Base-by-base conservation (phyloP, 176 grass and related monocot species). In the Ananas comosus region DNA sequence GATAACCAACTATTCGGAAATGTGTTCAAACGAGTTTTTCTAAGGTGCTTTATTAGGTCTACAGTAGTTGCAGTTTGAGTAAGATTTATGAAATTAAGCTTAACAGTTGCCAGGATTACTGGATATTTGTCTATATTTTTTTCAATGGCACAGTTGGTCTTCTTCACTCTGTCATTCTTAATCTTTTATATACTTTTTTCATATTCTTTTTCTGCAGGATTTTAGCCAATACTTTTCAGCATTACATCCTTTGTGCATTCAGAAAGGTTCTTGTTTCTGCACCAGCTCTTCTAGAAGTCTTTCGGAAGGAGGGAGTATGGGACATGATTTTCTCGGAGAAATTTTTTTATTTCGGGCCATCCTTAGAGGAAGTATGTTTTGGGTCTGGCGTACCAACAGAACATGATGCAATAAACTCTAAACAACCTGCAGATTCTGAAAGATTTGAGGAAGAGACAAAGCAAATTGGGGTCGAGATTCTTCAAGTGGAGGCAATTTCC, bases 401-500 rank as follows among this genome's bases (percentile, higher is more conserved):
- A 78, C 75, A 64, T 78, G 73, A 53, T 76, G 58, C 70, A 23
- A 76, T 22, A 33, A 72, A 54, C 42, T 67, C 63, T 59, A 71
- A 4, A 64, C 42, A 66, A 54, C 33, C 70, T 65, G 71, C 65
- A 64, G 59, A 10, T 72, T 61, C 68, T 64, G 33, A 83, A 70
- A 83, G 61, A 9, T 69, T 42, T 14, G 25, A 18, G 21, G 53
- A 69, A 69, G 16, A 63, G 17, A 47, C 53, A 68, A 77, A 80
- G 69, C 52, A 67, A 64, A 61, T 50, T 25, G 71, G 88, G 67
- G 81, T 88, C 65, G 90, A 90, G 52, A 76, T 80, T 68, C 71
- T 97, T 83, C 93, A 97, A 85, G 66, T 78, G 18, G 93, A 97
- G 82, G 93, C 89, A 78, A 90, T 97, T 80, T 97, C 86, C 51